Conservation (phyloP, 306 rosid species). For the Lablab purpureus region DNA sequence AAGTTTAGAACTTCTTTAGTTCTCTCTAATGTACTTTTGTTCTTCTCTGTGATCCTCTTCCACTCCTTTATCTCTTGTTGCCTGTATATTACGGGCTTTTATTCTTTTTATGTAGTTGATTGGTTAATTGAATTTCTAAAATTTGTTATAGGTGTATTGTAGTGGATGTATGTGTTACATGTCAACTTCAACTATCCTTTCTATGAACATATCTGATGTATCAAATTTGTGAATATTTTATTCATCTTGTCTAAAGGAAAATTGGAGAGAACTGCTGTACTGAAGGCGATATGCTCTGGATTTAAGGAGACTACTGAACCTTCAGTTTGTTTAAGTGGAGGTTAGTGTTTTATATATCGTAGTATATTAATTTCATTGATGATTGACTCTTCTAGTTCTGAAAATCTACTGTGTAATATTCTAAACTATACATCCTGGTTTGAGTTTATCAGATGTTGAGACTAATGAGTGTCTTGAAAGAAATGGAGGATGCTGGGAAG, state of each 20-base stretch:
- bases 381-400: constrained; percentile 7
- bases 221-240: constrained; percentile 42
- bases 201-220: background rate
- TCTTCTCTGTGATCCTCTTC: background rate
- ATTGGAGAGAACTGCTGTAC: constrained; percentile 80
- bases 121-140: constrained; percentile 26
- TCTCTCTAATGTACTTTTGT: background rate
- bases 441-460: constrained; percentile 68
- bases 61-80: background rate
- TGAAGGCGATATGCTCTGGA: constrained; percentile 90
- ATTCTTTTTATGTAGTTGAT: background rate
- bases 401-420: constrained; percentile 9
- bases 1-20: background rate
- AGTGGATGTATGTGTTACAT: background rate
- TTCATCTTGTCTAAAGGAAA: constrained; percentile 65
- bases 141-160: background rate
- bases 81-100: constrained; percentile 2
- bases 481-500: constrained; percentile 95
- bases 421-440: constrained; percentile 13
- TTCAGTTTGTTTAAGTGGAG: constrained; percentile 77
- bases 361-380: constrained; percentile 5
- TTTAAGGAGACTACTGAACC: constrained; percentile 88
- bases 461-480: constrained; percentile 79
- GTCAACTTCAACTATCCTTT: constrained; percentile 17
- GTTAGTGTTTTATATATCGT: constrained; percentile 53